Evolutionary conservation across 768 basidiomycete genomes (phyloP).

Genomic region (Hygrocybe punicea): DNA sequence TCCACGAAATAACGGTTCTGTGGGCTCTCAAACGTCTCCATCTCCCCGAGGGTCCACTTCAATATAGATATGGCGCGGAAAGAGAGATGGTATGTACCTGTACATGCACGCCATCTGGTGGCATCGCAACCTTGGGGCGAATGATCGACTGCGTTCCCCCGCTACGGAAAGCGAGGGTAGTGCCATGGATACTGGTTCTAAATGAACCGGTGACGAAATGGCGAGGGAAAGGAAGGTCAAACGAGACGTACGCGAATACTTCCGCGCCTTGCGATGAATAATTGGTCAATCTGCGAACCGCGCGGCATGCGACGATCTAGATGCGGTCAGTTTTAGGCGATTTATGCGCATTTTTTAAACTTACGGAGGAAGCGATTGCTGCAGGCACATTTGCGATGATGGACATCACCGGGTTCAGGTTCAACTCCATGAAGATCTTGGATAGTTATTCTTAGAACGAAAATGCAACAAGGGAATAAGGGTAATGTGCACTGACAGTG

Average conservation of each 20-base stretch:
- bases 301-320: constrained; percentile 50
- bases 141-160: constrained; percentile 29
- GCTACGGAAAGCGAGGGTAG: constrained; percentile 60
- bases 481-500: constrained; percentile 31
- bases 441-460: background rate
- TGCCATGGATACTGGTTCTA: constrained; percentile 42
- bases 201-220: background rate
- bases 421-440: constrained; percentile 49
- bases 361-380: constrained; percentile 57
- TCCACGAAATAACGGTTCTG: constrained; percentile 43
- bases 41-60: constrained; percentile 38
- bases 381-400: constrained; percentile 57
- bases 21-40: constrained; percentile 60
- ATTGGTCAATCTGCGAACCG: constrained; percentile 45
- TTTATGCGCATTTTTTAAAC: constrained; percentile 14
- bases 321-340: background rate
- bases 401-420: constrained; percentile 53
- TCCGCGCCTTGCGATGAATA: constrained; percentile 35
- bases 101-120: constrained; percentile 44
- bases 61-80: background rate
- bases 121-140: constrained; percentile 36
- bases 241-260: constrained; percentile 35
- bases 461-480: background rate
- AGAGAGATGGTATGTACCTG: constrained; percentile 19
- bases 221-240: background rate